Conservation (phyloP, 306 rosid species). For the Dalbergia oliveri region DNA sequence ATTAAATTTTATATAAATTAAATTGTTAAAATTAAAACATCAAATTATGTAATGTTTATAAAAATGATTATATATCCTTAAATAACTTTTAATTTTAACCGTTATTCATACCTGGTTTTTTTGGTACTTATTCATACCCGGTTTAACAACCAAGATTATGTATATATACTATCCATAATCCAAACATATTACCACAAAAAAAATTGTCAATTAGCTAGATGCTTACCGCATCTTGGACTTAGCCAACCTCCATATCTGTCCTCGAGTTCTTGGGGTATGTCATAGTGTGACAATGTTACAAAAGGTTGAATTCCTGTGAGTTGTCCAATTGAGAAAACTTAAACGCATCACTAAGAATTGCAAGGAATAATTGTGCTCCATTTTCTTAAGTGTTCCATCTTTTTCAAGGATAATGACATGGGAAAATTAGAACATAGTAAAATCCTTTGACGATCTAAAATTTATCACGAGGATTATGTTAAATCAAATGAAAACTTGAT, state of each 20-base stretch:
- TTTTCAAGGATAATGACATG: neutral
- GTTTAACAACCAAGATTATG: neutral
- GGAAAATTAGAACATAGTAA: no score
- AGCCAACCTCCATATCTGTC: constrained; percentile 56
- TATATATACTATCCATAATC: neutral
- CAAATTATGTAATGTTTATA: no score
- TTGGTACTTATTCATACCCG: no score
- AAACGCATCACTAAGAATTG: no score
- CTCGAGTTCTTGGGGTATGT: constrained; percentile 52
- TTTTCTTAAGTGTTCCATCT: neutral
- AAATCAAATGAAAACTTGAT: neutral
- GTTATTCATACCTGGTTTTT: no score
- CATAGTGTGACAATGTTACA: constrained; percentile 52
- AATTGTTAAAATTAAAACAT: no score
- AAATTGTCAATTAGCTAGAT: neutral
- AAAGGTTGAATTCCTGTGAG: constrained; percentile 56
- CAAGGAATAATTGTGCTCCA: no score
- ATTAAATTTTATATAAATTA: no score
- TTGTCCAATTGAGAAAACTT: constrained; percentile 1
- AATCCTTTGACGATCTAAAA: no score
- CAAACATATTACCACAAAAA: neutral
- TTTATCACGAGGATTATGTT: no score
- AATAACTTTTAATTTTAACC: no score
- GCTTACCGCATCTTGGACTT: constrained; percentile 47
- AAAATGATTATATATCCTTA: no score